phyloP scores from a whole-genome alignment of 768 basidiomycete species.

The Tricholoma sp. region DNA sequence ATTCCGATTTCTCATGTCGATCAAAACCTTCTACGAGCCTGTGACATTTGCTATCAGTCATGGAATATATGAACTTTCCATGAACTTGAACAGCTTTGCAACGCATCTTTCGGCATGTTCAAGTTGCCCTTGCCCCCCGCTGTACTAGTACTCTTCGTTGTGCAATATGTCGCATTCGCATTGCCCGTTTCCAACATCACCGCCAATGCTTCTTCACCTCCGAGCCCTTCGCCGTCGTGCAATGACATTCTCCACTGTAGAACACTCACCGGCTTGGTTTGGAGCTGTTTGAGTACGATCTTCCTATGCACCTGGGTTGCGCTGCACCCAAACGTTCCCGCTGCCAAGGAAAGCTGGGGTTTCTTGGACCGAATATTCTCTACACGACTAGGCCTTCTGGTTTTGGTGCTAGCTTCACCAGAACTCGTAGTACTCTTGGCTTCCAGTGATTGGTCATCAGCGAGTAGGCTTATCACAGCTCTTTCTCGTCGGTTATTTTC shows the following conservation, averaged over 20 bases:
- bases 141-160: too few relatives aligned
- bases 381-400: neutral
- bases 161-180: neutral
- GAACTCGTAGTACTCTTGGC: neutral
- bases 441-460: neutral
- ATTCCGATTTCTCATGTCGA: too few relatives aligned
- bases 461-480: neutral
- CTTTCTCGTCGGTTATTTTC: neutral
- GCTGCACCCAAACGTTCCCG: neutral
- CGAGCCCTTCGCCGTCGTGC: neutral
- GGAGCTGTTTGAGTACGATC: neutral
- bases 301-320: neutral
- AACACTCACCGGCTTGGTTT: neutral
- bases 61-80: too few relatives aligned
- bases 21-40: too few relatives aligned
- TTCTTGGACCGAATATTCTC: neutral
- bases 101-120: too few relatives aligned
- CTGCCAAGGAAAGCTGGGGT: neutral
- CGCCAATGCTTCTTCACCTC: neutral
- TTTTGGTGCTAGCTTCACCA: neutral
- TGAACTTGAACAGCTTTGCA: too few relatives aligned
- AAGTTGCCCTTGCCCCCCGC: neutral
- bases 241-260: neutral
- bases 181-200: neutral
- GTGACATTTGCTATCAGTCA: too few relatives aligned